Conservation (phyloP, 345 rosid genomes). For the Raphanus sativus region DNA sequence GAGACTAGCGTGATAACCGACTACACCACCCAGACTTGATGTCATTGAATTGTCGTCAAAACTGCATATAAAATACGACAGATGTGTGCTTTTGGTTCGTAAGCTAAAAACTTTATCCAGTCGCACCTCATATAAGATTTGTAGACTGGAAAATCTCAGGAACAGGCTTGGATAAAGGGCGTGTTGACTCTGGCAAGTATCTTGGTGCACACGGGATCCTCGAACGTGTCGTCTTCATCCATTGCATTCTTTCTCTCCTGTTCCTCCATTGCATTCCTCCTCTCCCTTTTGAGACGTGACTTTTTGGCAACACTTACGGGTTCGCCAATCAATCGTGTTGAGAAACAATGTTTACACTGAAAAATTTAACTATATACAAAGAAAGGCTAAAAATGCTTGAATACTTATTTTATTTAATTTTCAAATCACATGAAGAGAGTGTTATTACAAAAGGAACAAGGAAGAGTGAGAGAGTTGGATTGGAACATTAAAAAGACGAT, state of each 20-base stretch:
- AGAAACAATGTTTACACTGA: neutral
- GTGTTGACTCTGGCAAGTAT: slow-evolving; percentile 25
- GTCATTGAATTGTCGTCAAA: neutral
- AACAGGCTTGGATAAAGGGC: slow-evolving; percentile 55
- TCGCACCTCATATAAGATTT: neutral
- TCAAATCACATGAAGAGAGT: neutral
- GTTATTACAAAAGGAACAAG: neutral
- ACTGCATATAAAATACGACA: too few species aligned
- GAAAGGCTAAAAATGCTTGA: slow-evolving; percentile 14
- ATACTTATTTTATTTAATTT: neutral
- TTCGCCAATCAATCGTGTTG: slow-evolving; percentile 13
- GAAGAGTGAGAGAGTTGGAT: neutral
- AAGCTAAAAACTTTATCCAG: neutral
- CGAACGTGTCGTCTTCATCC: slow-evolving; percentile 29
- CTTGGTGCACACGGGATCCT: slow-evolving; percentile 29
- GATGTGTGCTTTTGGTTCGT: neutral
- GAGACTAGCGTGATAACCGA: slow-evolving; percentile 82
- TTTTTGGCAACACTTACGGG: slow-evolving; percentile 11
- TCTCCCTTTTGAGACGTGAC: neutral
- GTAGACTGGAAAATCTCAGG: slow-evolving; percentile 44
- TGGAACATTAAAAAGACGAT: neutral
- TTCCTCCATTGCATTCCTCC: slow-evolving; percentile 15
- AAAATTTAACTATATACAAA: slow-evolving; percentile 9
- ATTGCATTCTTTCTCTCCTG: slow-evolving; percentile 14
- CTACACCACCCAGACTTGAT: slow-evolving; percentile 41